A percentile compares a stretch with the other conserved stretches of the same genome.
Conservation (phyloP, 1,284 basidiomycete species). For the Cutaneotrichosporon dermatis region DNA sequence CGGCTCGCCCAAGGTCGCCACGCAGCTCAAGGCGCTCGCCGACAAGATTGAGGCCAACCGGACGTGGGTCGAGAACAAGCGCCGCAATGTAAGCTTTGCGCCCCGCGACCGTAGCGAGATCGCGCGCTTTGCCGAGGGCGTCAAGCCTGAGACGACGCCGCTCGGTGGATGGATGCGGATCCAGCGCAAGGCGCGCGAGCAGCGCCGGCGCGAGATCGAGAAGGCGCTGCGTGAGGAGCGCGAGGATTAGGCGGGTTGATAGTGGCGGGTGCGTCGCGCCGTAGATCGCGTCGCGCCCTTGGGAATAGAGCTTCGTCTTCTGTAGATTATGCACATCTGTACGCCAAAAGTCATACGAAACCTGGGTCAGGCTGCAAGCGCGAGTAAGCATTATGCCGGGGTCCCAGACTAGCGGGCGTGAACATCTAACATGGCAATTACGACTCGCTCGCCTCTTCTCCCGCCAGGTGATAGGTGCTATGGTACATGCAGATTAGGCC, state of each 20-base stretch:
- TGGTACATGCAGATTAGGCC: too few species aligned
- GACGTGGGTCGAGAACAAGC: conserved; percentile 67
- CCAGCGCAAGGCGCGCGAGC: conserved; percentile 73
- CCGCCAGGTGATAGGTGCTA: too few species aligned
- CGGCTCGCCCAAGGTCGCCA: conserved; percentile 51
- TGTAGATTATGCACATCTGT: conserved; percentile 1
- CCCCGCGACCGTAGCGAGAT: conserved; percentile 65
- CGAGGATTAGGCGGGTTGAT: conserved; percentile 6
- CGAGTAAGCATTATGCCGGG: too few species aligned
- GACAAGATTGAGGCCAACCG: conserved; percentile 79
- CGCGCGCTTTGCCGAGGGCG: conserved; percentile 63
- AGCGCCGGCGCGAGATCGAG: conserved; percentile 62
- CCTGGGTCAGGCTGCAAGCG: too few species aligned
- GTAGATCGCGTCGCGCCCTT: too few species aligned
- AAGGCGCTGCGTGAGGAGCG: conserved; percentile 36
- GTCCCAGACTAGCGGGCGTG: too few species aligned
- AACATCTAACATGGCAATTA: too few species aligned
- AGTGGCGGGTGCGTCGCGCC: too few species aligned
- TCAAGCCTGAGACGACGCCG: conserved; percentile 66
- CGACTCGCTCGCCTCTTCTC: too few species aligned
- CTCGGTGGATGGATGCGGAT: conserved; percentile 74
- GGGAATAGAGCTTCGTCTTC: neutral
- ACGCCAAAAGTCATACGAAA: neutral
- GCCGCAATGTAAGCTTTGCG: conserved; percentile 66
- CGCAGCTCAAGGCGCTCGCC: conserved; percentile 64